These are phyloP conservation scores for Gillenia trifoliata DNA, from an alignment of 306 rosid species.

Conservation along the genomic window DNA sequence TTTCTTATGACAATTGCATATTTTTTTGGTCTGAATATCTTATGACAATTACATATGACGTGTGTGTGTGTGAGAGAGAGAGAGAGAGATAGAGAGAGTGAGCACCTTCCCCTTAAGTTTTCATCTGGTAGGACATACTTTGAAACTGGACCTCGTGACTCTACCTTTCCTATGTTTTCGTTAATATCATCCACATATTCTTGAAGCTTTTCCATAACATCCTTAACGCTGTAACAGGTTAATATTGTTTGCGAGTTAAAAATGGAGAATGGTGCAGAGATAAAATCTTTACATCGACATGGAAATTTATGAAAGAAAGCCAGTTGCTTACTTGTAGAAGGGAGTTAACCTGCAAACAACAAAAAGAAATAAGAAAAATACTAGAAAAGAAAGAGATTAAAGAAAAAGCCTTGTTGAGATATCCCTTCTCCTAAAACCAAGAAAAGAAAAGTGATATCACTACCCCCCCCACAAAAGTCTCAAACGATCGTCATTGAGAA, in stretches of 20 bases:
- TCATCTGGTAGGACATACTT: conserved; percentile 75
- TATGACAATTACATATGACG: not conserved
- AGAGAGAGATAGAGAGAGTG: conserved; percentile 21
- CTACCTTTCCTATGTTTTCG: conserved; percentile 56
- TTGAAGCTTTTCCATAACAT: conserved; percentile 57
- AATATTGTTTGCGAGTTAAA: conserved; percentile 14
- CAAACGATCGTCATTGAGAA: conserved; percentile 12
- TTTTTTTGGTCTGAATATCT: not conserved
- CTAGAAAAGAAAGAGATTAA: not conserved
- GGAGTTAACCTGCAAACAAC: conserved; percentile 77
- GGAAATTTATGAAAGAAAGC: conserved; percentile 17
- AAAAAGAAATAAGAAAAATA: conserved; percentile 7
- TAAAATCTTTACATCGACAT: not conserved
- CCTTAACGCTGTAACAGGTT: conserved; percentile 55
- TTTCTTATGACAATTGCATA: not conserved
- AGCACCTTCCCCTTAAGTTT: conserved; percentile 71
- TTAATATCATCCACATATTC: conserved; percentile 76
- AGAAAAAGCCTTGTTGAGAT: conserved; percentile 7
- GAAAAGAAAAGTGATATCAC: not conserved
- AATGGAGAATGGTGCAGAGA: conserved; percentile 19
- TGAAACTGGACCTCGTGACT: conserved; percentile 82
- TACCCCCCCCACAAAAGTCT: conserved; percentile 1
- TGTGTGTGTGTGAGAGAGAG: not conserved
- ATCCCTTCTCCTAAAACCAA: not conserved
- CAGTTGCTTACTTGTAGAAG: conserved; percentile 75